phyloP scores from a whole-genome alignment of 352 stramenopile species.

The Globisporangium paddicum region DNA sequence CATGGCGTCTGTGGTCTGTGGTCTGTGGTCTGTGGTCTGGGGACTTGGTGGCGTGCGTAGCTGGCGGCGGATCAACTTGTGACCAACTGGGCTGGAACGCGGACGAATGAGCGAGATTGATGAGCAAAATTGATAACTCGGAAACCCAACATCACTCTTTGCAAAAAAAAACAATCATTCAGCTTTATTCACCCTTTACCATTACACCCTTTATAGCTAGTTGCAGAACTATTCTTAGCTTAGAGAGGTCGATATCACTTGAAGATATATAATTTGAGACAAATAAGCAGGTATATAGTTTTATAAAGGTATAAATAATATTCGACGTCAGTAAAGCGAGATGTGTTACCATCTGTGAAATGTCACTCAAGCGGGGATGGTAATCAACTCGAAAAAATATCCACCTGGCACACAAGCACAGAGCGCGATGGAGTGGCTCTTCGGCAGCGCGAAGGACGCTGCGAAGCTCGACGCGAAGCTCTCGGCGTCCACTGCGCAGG shows the following conservation, averaged over 20 bases:
- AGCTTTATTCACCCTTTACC: too few relatives aligned
- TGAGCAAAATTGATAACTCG: conserved; percentile 2
- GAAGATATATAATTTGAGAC: background rate
- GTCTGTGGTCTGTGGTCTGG: background rate
- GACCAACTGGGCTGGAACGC: background rate
- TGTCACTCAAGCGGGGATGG: background rate
- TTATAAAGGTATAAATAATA: background rate
- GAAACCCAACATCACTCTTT: background rate
- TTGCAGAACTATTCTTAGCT: background rate
- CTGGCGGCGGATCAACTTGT: background rate
- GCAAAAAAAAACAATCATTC: background rate
- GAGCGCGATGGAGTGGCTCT: conserved; percentile 70
- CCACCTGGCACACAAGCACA: too few relatives aligned
- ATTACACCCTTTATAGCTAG: too few relatives aligned
- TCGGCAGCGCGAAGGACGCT: conserved; percentile 21
- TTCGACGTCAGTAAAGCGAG: background rate
- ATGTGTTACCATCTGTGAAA: too few relatives aligned
- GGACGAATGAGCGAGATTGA: background rate
- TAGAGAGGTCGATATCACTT: background rate
- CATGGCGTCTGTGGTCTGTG: background rate
- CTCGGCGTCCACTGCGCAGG: conserved; percentile 47
- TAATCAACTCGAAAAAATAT: background rate
- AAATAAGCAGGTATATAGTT: too few relatives aligned
- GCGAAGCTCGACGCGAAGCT: conserved; percentile 39
- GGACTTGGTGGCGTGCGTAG: background rate